A percentile compares a stretch with the other conserved stretches of the same genome.
phyloP scores from a whole-genome alignment of 208 protist species.

The Leishmania lainsoni region DNA sequence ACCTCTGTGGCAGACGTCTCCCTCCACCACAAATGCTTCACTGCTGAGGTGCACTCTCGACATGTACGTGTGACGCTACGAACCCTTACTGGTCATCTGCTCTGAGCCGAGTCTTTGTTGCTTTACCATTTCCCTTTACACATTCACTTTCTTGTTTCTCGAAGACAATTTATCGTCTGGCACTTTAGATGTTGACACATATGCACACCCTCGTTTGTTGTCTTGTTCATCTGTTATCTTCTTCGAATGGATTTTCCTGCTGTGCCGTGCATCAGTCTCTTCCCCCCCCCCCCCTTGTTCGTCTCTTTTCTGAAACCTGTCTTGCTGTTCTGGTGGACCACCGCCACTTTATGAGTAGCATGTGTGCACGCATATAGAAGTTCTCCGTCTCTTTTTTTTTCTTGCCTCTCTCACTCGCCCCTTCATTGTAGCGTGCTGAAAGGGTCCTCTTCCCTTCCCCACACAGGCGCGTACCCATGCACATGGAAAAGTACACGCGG shows the following conservation, averaged over 20 bases:
- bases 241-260: not conserved
- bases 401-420: not conserved
- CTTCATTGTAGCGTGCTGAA: not conserved
- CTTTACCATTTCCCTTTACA: not conserved
- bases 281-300: not conserved
- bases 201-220: constrained; percentile 1
- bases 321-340: not conserved
- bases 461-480: not conserved
- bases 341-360: not conserved
- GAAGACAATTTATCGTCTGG: not conserved
- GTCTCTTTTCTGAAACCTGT: not conserved
- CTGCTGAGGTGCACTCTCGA: not conserved
- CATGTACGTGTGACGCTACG: not conserved
- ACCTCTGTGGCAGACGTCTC: not conserved
- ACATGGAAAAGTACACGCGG: not conserved
- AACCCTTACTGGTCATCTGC: not conserved
- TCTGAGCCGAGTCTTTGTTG: not conserved
- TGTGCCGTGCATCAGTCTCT: constrained; percentile 3
- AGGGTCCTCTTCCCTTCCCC: not conserved
- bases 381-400: not conserved
- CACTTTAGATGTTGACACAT: not conserved
- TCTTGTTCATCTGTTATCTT: not conserved
- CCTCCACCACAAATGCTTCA: not conserved
- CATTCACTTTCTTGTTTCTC: not conserved
- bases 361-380: not conserved